These are phyloP conservation scores for Lepidium didymum DNA, from an alignment of 345 rosid genomes.

Conservation along the genomic window DNA sequence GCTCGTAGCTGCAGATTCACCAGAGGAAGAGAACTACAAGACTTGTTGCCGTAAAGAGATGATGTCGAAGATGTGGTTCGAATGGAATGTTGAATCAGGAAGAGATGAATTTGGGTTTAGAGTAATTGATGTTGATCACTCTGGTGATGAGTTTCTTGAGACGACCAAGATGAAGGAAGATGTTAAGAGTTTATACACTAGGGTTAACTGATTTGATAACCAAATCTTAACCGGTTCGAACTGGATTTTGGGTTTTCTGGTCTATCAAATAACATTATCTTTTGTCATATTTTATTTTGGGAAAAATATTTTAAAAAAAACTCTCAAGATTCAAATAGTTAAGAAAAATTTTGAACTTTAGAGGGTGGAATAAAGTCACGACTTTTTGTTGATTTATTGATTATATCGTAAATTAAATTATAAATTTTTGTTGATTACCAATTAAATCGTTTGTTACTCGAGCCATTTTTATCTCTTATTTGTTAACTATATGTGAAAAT, in stretches of 20 bases:
- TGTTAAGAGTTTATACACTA: conserved; percentile 41
- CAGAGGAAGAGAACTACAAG: conserved; percentile 60
- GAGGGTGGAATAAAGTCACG: too few species aligned
- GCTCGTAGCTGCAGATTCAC: conserved; percentile 69
- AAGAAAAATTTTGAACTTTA: too few species aligned
- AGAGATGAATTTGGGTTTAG: conserved; percentile 43
- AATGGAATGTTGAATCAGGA: conserved; percentile 69
- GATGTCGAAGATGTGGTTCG: conserved; percentile 90
- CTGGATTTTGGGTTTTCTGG: neutral
- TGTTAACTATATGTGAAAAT: too few species aligned
- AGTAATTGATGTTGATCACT: conserved; percentile 42
- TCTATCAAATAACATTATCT: neutral
- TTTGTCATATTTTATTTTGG: neutral
- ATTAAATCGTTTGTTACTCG: too few species aligned
- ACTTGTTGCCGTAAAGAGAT: conserved; percentile 70
- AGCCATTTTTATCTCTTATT: too few species aligned
- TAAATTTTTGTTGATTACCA: too few species aligned
- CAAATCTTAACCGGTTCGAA: neutral
- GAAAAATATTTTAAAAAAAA: too few species aligned
- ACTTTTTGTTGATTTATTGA: too few species aligned
- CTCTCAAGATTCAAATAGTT: too few species aligned
- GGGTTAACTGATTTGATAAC: conserved; percentile 31
- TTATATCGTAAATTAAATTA: too few species aligned
- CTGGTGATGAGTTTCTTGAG: conserved; percentile 51
- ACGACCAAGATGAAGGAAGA: conserved; percentile 42